Evolutionary conservation across 768 basidiomycete genomes (phyloP).

Genomic region (Auriculariales sp.): DNA sequence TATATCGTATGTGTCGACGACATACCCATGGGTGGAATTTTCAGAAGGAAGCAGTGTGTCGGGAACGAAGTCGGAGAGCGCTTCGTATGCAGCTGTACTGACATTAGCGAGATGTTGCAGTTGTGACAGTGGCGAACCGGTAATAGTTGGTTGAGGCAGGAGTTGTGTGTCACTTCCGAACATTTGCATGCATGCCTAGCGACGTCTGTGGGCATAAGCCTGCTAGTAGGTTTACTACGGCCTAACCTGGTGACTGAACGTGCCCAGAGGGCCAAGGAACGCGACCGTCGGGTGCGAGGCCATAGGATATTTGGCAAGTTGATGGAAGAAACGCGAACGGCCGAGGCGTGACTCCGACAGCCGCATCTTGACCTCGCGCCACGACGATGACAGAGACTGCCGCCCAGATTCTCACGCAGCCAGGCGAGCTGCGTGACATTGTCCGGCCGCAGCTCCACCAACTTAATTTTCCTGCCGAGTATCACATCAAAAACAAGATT

Average conservation of each 20-base stretch:
- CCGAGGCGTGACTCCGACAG: background rate
- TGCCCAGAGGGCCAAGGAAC: slow-evolving; percentile 54
- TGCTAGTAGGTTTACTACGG: background rate
- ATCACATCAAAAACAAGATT: slow-evolving; percentile 66
- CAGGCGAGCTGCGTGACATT: slow-evolving; percentile 33
- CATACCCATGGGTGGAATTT: slow-evolving; percentile 60
- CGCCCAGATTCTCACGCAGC: slow-evolving; percentile 4
- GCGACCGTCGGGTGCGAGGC: slow-evolving; percentile 19
- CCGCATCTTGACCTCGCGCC: background rate
- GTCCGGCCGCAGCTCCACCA: slow-evolving; percentile 90
- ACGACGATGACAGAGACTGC: background rate
- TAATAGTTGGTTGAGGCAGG: background rate
- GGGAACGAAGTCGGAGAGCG: slow-evolving; percentile 27
- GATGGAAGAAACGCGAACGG: background rate
- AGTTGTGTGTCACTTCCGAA: slow-evolving; percentile 1
- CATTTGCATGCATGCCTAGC: background rate
- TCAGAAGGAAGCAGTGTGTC: slow-evolving; percentile 68
- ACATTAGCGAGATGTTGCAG: background rate
- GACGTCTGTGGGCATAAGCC: too few relatives aligned
- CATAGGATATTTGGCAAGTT: background rate
- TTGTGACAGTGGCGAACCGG: background rate
- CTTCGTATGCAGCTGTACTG: slow-evolving; percentile 40
- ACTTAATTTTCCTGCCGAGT: slow-evolving; percentile 73
- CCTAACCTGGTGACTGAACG: slow-evolving; percentile 53
- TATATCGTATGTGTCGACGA: slow-evolving; percentile 59